Percentiles rank a stretch among this genome's conserved stretches.
Conservation (phyloP, 106 monocot species). For the Alisma plantagoaquatica region DNA sequence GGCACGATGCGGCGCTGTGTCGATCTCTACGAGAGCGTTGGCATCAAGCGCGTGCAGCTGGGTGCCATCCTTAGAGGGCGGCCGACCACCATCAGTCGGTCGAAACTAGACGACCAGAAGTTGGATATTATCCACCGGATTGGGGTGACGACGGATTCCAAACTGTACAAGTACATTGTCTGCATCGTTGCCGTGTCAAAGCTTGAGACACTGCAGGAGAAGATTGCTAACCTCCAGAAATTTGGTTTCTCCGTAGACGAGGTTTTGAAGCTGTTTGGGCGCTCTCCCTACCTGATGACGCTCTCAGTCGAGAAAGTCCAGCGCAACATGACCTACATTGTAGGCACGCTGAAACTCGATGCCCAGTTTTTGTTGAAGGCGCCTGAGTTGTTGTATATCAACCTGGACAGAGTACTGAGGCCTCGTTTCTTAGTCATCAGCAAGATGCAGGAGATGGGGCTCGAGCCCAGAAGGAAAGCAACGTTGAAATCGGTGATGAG, state of each 20-base stretch:
- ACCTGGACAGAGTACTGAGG: constrained; percentile 18
- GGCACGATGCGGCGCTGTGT: constrained; percentile 15
- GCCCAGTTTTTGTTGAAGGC: neutral
- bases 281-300: constrained; percentile 17
- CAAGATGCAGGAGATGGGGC: constrained; percentile 12
- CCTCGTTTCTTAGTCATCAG: constrained; percentile 10
- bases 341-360: constrained; percentile 19
- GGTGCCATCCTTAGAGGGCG: constrained; percentile 19
- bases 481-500: constrained; percentile 2
- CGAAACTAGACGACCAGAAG: constrained; percentile 15
- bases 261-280: constrained; percentile 19
- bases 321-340: constrained; percentile 30
- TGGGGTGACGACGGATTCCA: constrained; percentile 2
- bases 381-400: constrained; percentile 12
- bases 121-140: constrained; percentile 21
- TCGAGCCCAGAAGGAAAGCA: neutral
- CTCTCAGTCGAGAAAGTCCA: constrained; percentile 28
- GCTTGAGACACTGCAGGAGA: constrained; percentile 17
- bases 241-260: constrained; percentile 17
- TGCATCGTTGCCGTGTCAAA: constrained; percentile 23
- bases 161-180: constrained; percentile 28
- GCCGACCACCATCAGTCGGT: constrained; percentile 15
- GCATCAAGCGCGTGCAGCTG: constrained; percentile 12
- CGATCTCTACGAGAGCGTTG: constrained; percentile 12
- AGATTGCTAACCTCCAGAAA: constrained; percentile 21